phyloP scores from a whole-genome alignment of 805 yeast species.

The Torulaspora delbrueckii region DNA sequence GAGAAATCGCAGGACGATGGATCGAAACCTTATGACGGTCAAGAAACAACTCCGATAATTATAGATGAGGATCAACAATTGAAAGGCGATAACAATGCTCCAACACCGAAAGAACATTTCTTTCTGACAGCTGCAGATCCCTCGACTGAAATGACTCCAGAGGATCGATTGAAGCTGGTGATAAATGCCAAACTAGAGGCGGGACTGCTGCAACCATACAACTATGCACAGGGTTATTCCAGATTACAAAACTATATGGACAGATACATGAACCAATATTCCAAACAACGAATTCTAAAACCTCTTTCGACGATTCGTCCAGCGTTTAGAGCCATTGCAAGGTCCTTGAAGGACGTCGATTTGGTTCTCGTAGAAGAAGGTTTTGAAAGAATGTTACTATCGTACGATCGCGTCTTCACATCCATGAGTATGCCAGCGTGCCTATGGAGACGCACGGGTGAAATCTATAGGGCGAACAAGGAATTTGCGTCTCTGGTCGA shows the following conservation, averaged over 20 bases:
- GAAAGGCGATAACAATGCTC: slow-evolving; percentile 31
- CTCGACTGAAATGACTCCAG: slow-evolving; percentile 88
- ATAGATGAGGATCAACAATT: slow-evolving; percentile 20
- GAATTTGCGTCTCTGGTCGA: slow-evolving; percentile 93
- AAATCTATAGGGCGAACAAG: slow-evolving; percentile 88
- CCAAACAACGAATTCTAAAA: slow-evolving; percentile 78
- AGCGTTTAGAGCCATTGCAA: slow-evolving; percentile 88
- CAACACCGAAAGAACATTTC: slow-evolving; percentile 86
- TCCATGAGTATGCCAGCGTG: slow-evolving; percentile 98
- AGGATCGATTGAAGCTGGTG: slow-evolving; percentile 86
- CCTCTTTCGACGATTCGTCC: slow-evolving; percentile 85
- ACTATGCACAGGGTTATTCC: slow-evolving; percentile 91
- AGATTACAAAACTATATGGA: slow-evolving; percentile 88
- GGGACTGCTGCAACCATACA: slow-evolving; percentile 85
- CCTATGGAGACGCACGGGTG: slow-evolving; percentile 95
- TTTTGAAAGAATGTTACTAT: slow-evolving; percentile 87
- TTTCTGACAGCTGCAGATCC: slow-evolving; percentile 97
- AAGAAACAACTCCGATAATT: background rate
- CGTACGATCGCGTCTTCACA: slow-evolving; percentile 91
- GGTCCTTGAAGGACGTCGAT: slow-evolving; percentile 85
- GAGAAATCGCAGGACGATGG: background rate
- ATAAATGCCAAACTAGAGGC: slow-evolving; percentile 93
- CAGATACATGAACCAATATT: slow-evolving; percentile 77
- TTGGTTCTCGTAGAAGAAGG: slow-evolving; percentile 88
- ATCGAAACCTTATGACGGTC: background rate